phyloP scores from a whole-genome alignment of 2,329 filamentous ascomycete genomes.

The Botrytis sinoallii region DNA sequence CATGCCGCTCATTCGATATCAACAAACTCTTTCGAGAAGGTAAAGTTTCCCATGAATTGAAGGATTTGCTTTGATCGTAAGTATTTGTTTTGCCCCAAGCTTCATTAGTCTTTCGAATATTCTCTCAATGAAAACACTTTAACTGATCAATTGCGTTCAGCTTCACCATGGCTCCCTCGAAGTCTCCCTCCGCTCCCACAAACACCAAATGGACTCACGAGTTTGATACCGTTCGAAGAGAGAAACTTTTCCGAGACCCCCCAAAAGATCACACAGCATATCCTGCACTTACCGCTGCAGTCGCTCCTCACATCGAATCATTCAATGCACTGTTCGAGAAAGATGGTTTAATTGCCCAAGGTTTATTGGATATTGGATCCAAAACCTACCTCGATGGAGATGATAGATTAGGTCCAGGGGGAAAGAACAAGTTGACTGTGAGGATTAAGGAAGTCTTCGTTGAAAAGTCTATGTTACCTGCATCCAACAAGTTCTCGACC shows the following conservation, averaged over 20 bases:
- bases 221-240: conserved; percentile 80
- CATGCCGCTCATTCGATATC: not conserved
- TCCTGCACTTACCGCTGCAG: conserved; percentile 78
- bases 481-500: conserved; percentile 76
- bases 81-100: not conserved
- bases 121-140: not conserved
- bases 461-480: conserved; percentile 75
- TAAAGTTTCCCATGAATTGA: conserved; percentile 14
- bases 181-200: conserved; percentile 41
- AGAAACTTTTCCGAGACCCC: conserved; percentile 84
- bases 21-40: not conserved
- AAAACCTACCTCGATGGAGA: conserved; percentile 85
- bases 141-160: conserved; percentile 10
- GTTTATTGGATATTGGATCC: conserved; percentile 81
- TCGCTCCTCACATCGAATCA: conserved; percentile 88
- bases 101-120: not conserved
- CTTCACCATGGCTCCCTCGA: conserved; percentile 30
- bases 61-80: conserved; percentile 11
- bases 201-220: conserved; percentile 76
- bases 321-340: conserved; percentile 87
- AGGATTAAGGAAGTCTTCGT: conserved; percentile 78
- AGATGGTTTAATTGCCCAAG: conserved; percentile 71
- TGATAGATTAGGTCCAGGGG: conserved; percentile 54
- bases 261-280: conserved; percentile 86
- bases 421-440: conserved; percentile 73